Percentiles rank a stretch among this genome's conserved stretches.
Conservation (phyloP, 2,329 filamentous ascomycete genomes). For the Falciphora oryzae region DNA sequence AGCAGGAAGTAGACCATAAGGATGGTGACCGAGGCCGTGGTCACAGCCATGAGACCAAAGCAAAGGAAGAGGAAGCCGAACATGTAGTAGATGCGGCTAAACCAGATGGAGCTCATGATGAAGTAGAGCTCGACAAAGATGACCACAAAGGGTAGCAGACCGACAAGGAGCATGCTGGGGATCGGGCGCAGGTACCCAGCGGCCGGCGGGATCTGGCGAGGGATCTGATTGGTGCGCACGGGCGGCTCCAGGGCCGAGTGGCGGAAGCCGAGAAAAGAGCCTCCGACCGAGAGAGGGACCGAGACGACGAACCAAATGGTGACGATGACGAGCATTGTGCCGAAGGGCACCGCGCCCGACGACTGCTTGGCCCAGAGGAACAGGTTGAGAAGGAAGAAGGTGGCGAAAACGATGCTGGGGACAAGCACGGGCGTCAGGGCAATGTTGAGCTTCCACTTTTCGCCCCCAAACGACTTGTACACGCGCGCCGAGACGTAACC, state of each 20-base stretch:
- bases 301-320: slow-evolving; percentile 97
- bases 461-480: slow-evolving; percentile 93
- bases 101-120: slow-evolving; percentile 99
- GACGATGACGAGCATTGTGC: slow-evolving; percentile 91
- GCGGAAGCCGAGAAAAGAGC: slow-evolving; percentile 91
- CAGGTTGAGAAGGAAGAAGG: slow-evolving; percentile 91
- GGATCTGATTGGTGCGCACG: slow-evolving; percentile 95
- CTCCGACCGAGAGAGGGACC: slow-evolving; percentile 80
- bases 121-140: slow-evolving; percentile 99
- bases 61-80: slow-evolving; percentile 98
- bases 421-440: slow-evolving; percentile 79
- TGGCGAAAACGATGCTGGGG: slow-evolving; percentile 76
- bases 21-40: slow-evolving; percentile 85
- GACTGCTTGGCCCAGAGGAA: slow-evolving; percentile 94
- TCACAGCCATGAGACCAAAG: slow-evolving; percentile 96
- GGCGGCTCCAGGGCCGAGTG: slow-evolving; percentile 66
- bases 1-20: slow-evolving; percentile 95
- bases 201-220: slow-evolving; percentile 80
- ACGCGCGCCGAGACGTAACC: slow-evolving; percentile 83
- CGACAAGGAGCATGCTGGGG: slow-evolving; percentile 87
- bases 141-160: slow-evolving; percentile 87
- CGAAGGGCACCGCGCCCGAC: slow-evolving; percentile 90
- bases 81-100: slow-evolving; percentile 99
- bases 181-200: slow-evolving; percentile 78
- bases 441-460: slow-evolving; percentile 93